Evolutionary conservation across 139 green algal species (phyloP), one percentile per base, ranked within the genome.

Genomic region (Parachlorella kessleri): DNA sequence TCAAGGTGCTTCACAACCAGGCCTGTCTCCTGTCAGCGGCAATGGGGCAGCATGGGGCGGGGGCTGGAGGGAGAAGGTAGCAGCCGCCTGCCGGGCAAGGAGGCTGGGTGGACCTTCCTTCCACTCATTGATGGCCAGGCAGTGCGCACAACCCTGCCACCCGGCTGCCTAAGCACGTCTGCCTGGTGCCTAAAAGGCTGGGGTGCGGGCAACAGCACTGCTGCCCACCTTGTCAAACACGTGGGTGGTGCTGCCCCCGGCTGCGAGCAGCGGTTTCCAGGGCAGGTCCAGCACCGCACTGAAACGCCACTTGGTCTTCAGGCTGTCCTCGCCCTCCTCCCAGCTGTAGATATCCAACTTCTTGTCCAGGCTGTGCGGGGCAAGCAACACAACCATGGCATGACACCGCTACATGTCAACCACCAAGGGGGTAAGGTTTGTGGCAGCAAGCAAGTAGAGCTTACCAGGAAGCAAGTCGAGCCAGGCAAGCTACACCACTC

Each of bases 1-100:
- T 96, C 92, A 64, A 92, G 87, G 76, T 96, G 92, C 69, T 89
- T 70, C 26, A 93, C 85, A 55, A 96, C 91, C 26, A 41, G 66
- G 2, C 86, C 84, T 2, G 68, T 86, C 14, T 81, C 67, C 78
- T 88, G 73, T 69, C 66, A 1, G 21, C 23, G 18, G 4, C 21
- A 40, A 10, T 9, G n/a, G n/a, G 37, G 37, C 66, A 66, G 32
- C 59, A 30, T n/a, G n/a, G n/a, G n/a, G n/a, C n/a, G n/a, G n/a
- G n/a, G n/a, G n/a, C n/a, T n/a, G n/a, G n/a, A n/a, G n/a, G n/a
- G n/a, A n/a, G n/a, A n/a, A n/a, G n/a, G n/a, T n/a, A n/a, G n/a
- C n/a, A n/a, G n/a, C n/a, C n/a, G n/a, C n/a, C n/a, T n/a, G n/a
- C n/a, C n/a, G n/a, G n/a, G n/a, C n/a, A n/a, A n/a, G n/a, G n/a